Evolutionary conservation across 129 eudicot species (phyloP).

Genomic region (Arctium minus): DNA sequence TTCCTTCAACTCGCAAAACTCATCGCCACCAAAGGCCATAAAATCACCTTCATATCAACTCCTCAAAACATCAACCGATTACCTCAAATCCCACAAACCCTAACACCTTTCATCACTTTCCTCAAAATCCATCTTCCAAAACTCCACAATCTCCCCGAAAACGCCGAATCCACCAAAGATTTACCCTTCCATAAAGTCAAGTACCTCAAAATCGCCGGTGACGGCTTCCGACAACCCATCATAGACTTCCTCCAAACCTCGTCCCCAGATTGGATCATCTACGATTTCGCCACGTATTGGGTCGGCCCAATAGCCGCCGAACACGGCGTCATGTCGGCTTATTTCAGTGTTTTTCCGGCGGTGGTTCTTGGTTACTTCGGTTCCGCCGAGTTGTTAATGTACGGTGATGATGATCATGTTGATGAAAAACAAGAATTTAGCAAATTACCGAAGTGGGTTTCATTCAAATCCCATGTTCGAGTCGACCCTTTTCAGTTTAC

Average conservation of each 20-base stretch:
- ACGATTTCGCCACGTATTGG: conserved; percentile 36
- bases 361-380: background rate
- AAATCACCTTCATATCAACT: conserved; percentile 38
- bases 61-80: conserved; percentile 31
- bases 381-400: background rate
- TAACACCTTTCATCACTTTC: conserved; percentile 11
- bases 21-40: conserved; percentile 28
- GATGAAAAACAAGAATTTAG: background rate
- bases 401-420: background rate
- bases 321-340: conserved; percentile 19
- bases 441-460: background rate
- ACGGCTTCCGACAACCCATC: conserved; percentile 10
- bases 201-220: conserved; percentile 27
- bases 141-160: conserved; percentile 11
- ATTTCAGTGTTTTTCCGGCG: conserved; percentile 7
- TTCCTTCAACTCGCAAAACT: conserved; percentile 31
- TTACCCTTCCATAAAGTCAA: conserved; percentile 3
- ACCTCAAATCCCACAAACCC: conserved; percentile 10
- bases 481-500: background rate
- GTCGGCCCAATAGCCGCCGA: conserved; percentile 19
- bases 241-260: conserved; percentile 10
- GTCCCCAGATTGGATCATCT: conserved; percentile 33
- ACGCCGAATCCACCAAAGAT: conserved; percentile 36
- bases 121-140: conserved; percentile 18
- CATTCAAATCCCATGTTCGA: background rate